These are phyloP conservation scores for Ceratocystis smalleyi DNA, from an alignment of 2,329 filamentous ascomycete genomes.

Conservation along the genomic window DNA sequence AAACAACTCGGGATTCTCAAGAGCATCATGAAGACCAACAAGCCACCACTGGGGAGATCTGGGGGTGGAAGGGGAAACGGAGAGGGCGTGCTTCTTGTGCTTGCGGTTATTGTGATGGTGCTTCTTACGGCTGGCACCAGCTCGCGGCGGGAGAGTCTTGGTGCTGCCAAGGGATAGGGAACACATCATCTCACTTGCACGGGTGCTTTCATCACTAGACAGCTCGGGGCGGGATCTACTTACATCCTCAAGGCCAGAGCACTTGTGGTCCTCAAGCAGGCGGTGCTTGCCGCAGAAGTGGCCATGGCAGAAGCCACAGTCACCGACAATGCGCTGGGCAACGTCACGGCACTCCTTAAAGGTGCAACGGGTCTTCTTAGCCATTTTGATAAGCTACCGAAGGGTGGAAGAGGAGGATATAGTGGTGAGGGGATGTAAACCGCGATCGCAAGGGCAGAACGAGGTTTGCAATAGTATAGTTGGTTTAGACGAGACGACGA, in stretches of 20 bases:
- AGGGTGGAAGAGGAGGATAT: background rate
- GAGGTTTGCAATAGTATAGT: too few species aligned
- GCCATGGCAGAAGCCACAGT: slow-evolving; percentile 87
- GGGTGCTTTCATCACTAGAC: background rate
- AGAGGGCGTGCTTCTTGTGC: slow-evolving; percentile 9
- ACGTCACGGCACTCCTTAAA: slow-evolving; percentile 79
- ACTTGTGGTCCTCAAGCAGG: slow-evolving; percentile 86
- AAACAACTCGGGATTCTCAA: slow-evolving; percentile 24
- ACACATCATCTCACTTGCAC: background rate
- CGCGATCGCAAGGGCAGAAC: background rate
- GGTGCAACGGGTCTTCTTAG: slow-evolving; percentile 69
- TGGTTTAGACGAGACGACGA: too few species aligned
- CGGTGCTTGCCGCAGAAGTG: slow-evolving; percentile 93
- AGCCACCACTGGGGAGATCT: slow-evolving; percentile 24
- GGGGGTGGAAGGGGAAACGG: slow-evolving; percentile 10
- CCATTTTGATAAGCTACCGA: slow-evolving; percentile 30
- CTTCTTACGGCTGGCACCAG: background rate
- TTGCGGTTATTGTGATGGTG: background rate
- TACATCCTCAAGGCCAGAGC: slow-evolving; percentile 77
- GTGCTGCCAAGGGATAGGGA: background rate
- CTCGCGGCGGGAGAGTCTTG: background rate
- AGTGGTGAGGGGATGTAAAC: background rate
- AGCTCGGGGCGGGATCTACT: slow-evolving; percentile 23
- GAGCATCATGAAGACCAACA: slow-evolving; percentile 27
- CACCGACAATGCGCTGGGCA: slow-evolving; percentile 85